Conservation (phyloP, 495 filamentous ascomycete species). For the Xylaria castorea region DNA sequence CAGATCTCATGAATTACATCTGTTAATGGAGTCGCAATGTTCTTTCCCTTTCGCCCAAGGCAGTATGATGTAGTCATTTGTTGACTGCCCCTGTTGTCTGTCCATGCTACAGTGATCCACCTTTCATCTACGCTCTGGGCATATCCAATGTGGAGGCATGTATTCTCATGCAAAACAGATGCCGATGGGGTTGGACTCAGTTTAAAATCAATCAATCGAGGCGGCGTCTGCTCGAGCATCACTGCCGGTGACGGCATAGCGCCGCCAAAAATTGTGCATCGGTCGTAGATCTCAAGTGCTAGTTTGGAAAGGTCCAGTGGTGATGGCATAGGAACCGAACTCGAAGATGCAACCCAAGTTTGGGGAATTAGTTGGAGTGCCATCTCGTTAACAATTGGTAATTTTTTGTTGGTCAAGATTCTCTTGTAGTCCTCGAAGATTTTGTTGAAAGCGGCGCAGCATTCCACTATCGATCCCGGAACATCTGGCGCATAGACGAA, state of each 20-base stretch:
- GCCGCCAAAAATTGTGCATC: conserved; percentile 68
- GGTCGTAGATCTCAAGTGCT: conserved; percentile 85
- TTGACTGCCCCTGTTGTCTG: conserved; percentile 77
- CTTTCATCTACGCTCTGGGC: conserved; percentile 79
- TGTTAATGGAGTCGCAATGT: conserved; percentile 59
- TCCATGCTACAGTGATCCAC: conserved; percentile 94
- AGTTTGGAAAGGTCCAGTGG: conserved; percentile 71
- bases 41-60: conserved; percentile 68
- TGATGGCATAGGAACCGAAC: conserved; percentile 69
- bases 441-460: conserved; percentile 78
- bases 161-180: conserved; percentile 81
- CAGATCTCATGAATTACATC: conserved; percentile 83
- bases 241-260: conserved; percentile 67
- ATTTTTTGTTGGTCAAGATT: conserved; percentile 58
- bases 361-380: conserved; percentile 84
- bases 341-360: conserved; percentile 69
- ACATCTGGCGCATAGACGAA: conserved; percentile 78
- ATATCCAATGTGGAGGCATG: conserved; percentile 86
- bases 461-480: conserved; percentile 69
- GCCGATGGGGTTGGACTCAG: conserved; percentile 69
- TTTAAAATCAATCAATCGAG: conserved; percentile 80
- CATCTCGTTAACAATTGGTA: conserved; percentile 66
- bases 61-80: conserved; percentile 83
- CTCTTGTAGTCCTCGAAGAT: conserved; percentile 74
- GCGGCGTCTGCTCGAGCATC: conserved; percentile 73